Conservation (phyloP, 2,329 filamentous ascomycete genomes). For the Cercospora zeae-maydis region DNA sequence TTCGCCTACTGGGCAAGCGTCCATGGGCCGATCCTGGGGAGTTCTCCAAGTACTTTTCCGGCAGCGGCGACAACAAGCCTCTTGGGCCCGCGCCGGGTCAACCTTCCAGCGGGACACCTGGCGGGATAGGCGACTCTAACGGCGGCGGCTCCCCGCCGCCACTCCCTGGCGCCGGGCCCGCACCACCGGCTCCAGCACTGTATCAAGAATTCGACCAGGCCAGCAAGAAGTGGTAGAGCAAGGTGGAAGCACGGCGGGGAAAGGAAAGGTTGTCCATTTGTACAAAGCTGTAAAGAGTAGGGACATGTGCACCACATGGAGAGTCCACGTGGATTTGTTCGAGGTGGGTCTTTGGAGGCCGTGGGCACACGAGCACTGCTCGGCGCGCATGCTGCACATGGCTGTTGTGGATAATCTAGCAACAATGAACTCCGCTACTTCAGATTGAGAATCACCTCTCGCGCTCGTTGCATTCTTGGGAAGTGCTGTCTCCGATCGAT, state of each 20-base stretch:
- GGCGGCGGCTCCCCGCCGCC: constrained; percentile 23
- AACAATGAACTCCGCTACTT: not conserved
- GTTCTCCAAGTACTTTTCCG: constrained; percentile 86
- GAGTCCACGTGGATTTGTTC: not conserved
- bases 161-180: constrained; percentile 20
- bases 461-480: too few relatives aligned
- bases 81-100: constrained; percentile 16
- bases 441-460: not conserved
- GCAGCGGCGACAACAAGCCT: constrained; percentile 29
- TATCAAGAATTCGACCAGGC: constrained; percentile 27
- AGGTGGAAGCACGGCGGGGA: not conserved
- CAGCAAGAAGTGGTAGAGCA: constrained; percentile 19
- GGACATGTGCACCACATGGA: not conserved
- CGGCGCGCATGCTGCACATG: not conserved
- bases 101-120: constrained; percentile 14
- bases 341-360: not conserved
- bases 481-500: too few relatives aligned
- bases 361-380: not conserved
- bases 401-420: not conserved
- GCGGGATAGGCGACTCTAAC: constrained; percentile 16
- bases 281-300: constrained; percentile 1
- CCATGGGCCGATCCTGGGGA: constrained; percentile 83
- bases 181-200: constrained; percentile 30
- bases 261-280: constrained; percentile 1
- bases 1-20: constrained; percentile 77